Base-by-base conservation (phyloP, 2,329 filamentous ascomycete genomes). In the Graphilbum sp. region DNA sequence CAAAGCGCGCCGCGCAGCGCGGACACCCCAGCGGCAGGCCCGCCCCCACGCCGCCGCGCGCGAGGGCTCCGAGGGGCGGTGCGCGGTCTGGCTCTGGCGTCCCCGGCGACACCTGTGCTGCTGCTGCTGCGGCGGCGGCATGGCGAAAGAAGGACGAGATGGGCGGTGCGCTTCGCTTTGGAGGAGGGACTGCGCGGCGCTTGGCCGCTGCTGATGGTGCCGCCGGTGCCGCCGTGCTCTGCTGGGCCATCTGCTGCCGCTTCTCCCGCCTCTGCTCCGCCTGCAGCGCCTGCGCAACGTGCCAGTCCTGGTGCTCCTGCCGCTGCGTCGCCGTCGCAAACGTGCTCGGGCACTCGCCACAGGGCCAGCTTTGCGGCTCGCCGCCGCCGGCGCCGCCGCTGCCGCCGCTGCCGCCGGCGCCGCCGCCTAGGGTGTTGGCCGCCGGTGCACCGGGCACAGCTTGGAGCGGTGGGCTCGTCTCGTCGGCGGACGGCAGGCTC, bases 231-330 rank as follows among this genome's bases (percentile, higher is more conserved):
- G n/a, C n/a, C n/a, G n/a, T n/a, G n/a, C n/a, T n/a, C n/a, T n/a
- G n/a, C n/a, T n/a, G n/a, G n/a, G n/a, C n/a, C n/a, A n/a, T n/a
- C n/a, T n/a, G n/a, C n/a, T n/a, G 36, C 6, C 12, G 34, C n/a
- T 15, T 24, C 11, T 24, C 6, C 21, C 21, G 3, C 17, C 35
- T 41, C 46, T 79, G 66, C 41, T 66, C 57, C 3, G 75, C 69
- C 46, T 88, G 79, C 24, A 98, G 64, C 47, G 86, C 80, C 57
- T 82, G 84, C 29, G 90, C 90, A 58, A 94, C 79, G 58, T 98
- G 90, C 79, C 87, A 96, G 56, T 98, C 90, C 38, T 79, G 66
- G 54, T 98, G 90, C 59, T 82, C 88, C 46, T 76, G 69, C 37
- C 75, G 52, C 48, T 69, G 67, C 39, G 79, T 70, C 18, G 62